Base-by-base conservation (phyloP, 2,329 filamentous ascomycete species). In the Cladobotryum protrusum region DNA sequence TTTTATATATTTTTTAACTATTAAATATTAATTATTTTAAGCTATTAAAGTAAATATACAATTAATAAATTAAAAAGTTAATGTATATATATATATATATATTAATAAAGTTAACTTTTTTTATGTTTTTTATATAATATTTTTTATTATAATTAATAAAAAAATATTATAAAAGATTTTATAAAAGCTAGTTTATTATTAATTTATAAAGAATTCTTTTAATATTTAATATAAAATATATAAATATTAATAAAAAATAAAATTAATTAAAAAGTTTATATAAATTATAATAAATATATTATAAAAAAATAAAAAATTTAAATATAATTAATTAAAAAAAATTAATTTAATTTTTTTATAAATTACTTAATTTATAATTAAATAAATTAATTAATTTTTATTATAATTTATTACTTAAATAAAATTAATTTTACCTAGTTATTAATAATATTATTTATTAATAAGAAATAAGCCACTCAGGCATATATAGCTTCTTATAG, bases 291-390 rank as follows among this genome's bases (percentile, higher is more conserved):
- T 20, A 42, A 48, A 43, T 42, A 42, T 39, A 47, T 17, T 37
- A 43, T 45, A 45, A 40, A 40, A 17, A 43, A 44, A 32, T n/a
- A 36, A 47, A 20, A 47, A 35, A 42, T 33, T 42, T 33, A 41
- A 20, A 40, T 11, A 33, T 14, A 29, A 47, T 33, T 3, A 7
- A 41, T 24, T 33, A 35, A 35, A 42, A 19, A 39, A 40, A 44
- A 40, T 18, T 19, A 14, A n/a, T 24, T 24, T 4, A 47, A 42
- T 6, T 17, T 19, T 36, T 5, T 35, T 33, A 17, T 37, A 17
- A 12, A 14, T 51, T 47, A 47, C 48, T 43, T 40, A 37, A 40
- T 42, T 29, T 24, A 46, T 36, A 29, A 43, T 39, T 43, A 46
- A 39, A 17, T 32, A 40, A 7, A 24, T 14, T 51, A 14, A 41